Evolutionary conservation across 2,329 filamentous ascomycete genomes (phyloP).

Genomic region (Hypoxylon sp.): DNA sequence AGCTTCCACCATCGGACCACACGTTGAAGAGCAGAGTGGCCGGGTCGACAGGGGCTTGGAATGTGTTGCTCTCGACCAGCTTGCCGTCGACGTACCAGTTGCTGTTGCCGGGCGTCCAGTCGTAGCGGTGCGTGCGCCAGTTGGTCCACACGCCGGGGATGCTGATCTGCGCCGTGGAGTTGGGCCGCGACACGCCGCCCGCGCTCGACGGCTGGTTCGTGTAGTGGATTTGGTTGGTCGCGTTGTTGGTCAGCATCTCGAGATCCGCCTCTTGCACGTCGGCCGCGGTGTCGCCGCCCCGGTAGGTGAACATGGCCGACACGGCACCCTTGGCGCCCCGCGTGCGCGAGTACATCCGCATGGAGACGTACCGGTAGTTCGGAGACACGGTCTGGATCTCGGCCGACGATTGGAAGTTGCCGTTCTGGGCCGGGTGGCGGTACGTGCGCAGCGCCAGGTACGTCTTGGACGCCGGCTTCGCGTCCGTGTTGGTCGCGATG

Average conservation of each 20-base stretch:
- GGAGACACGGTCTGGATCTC: slow-evolving; percentile 54
- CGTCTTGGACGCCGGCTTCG: slow-evolving; percentile 47
- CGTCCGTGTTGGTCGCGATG: slow-evolving; percentile 52
- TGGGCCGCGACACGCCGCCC: slow-evolving; percentile 12
- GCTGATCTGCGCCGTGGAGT: slow-evolving; percentile 18
- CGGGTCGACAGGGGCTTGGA: slow-evolving; percentile 62
- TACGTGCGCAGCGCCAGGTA: slow-evolving; percentile 58
- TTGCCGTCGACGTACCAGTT: slow-evolving; percentile 65
- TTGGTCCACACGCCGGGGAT: slow-evolving; percentile 54
- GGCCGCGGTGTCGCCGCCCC: slow-evolving; percentile 41
- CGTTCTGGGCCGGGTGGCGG: slow-evolving; percentile 48
- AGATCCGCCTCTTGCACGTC: slow-evolving; percentile 63
- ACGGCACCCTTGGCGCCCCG: slow-evolving; percentile 57
- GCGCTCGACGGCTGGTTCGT: slow-evolving; percentile 66
- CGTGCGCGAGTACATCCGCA: slow-evolving; percentile 61
- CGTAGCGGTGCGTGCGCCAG: slow-evolving; percentile 67
- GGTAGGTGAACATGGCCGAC: slow-evolving; percentile 63
- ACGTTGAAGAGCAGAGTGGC: slow-evolving; percentile 65
- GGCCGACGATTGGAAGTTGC: slow-evolving; percentile 57
- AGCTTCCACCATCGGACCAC: slow-evolving; percentile 68
- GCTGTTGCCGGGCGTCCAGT: slow-evolving; percentile 64
- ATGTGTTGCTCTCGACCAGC: slow-evolving; percentile 59
- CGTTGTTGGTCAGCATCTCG: slow-evolving; percentile 60
- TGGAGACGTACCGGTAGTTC: slow-evolving; percentile 51
- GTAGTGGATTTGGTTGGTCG: slow-evolving; percentile 58